These are phyloP conservation scores for Pythium coloratum DNA, from an alignment of 352 stramenopile genomes.

Conservation along the genomic window DNA sequence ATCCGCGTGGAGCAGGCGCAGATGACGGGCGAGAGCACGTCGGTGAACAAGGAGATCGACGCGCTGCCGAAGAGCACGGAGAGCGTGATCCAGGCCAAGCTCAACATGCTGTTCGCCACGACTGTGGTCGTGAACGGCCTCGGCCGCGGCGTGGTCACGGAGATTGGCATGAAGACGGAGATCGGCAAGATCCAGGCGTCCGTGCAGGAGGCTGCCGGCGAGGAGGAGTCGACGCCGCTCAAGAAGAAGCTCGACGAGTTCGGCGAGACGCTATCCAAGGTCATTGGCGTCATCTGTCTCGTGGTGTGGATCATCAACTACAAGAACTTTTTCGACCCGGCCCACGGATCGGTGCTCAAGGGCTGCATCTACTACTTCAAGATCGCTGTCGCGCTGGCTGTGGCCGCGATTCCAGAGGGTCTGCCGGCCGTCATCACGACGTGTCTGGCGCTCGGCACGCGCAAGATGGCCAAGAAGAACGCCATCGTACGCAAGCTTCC, in stretches of 20 bases:
- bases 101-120: conserved; percentile 97
- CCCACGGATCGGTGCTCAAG: conserved; percentile 90
- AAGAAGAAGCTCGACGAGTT: conserved; percentile 99
- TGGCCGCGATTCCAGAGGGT: conserved; percentile 99
- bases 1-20: conserved; percentile 95
- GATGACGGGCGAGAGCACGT: conserved; percentile 96
- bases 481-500: conserved; percentile 98
- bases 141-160: conserved; percentile 91
- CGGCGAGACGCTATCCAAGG: conserved; percentile 93
- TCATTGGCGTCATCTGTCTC: conserved; percentile 98
- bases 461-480: conserved; percentile 97
- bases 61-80: conserved; percentile 63
- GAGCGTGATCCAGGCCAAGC: conserved; percentile 90
- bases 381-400: conserved; percentile 97
- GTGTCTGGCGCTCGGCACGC: conserved; percentile 94
- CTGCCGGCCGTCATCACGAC: conserved; percentile 98
- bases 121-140: conserved; percentile 97
- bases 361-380: conserved; percentile 99
- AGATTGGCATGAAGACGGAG: conserved; percentile 98
- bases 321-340: conserved; percentile 95
- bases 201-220: conserved; percentile 92
- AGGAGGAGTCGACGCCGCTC: conserved; percentile 96
- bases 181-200: conserved; percentile 97
- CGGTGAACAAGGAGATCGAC: conserved; percentile 92
- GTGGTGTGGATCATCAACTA: conserved; percentile 97